Base-by-base conservation (phyloP, 345 rosid species). In the Syzygium aromaticum region DNA sequence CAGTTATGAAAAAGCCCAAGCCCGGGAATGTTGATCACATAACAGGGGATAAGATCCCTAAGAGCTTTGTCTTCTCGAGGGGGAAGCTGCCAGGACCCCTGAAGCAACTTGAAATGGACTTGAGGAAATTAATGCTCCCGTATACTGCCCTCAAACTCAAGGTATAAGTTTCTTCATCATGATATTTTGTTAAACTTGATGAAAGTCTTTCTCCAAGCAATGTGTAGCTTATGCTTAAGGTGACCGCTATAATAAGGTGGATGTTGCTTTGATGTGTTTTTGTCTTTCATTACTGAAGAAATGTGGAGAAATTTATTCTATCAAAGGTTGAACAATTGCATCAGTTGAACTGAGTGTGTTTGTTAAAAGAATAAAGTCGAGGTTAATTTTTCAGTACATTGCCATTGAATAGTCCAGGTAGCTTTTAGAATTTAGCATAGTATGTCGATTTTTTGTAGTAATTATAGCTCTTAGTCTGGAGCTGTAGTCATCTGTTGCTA, bases 121-220 rank as follows among this genome's bases (percentile, higher is more conserved):
- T 98, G 89, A 95, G 99, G 85, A 98, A 95, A 90, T 89, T 98
- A 86, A 98, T 98, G 99, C 98, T 95, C 88, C 99, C 99, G 8
- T 94, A 91, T 86, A 98, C 99, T 86, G 99, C 99, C 90, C 98
- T 98, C 89, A 96, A 87, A 59, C 92, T 97, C 40, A 97, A 95
- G 97, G 99, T 95, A 63, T 52, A 33, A 16, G 43, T 30, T 64
- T 30, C 11, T 64, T 9, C 77, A 33, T 52, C 22, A 10, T 49
- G 5, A 12, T 84, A 22, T 87, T 43, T 51, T n/a, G 56, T 22
- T 63, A 33, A 53, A 27, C 56, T 54, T 51, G 54, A 30, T 30
- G 52, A 38, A 33, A 33, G n/a, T 85, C 52, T 59, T 49, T 67
- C 56, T 49, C 19, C 49, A 1, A 19, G 57, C 23, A 14, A 38